Evolutionary conservation across 306 rosid species (phyloP), one percentile per base, ranked within the genome.

Genomic region (Alnus glutinosa): DNA sequence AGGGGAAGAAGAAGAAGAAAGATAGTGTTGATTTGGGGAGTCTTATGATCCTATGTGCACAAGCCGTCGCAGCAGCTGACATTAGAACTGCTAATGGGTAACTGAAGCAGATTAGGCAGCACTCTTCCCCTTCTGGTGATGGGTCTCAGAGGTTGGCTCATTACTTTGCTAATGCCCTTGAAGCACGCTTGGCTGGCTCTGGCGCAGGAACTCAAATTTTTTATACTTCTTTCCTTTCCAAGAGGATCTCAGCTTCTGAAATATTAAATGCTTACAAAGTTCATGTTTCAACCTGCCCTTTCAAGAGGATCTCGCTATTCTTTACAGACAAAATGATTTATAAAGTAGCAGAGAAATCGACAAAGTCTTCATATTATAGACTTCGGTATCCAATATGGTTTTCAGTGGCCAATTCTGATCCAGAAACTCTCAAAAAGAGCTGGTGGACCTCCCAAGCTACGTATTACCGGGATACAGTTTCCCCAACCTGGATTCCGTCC

Each of bases 401-500:
- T 79, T 69, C 93, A 91, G 23, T 91, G 97, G 97, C 94, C 98
- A 0, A 84, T 85, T 84, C 90, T 93, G 2, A 83, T 93, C 59
- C 82, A 86, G 5, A 18, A 0, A 7, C 92, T 93, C 42, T 82
- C 97, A 9, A 13, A 50, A 37, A 83, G 92, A 66, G 77, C 69
- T 1, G 88, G 83, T 1, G 95, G 93, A 18, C 87, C 59, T 85
- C 83, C 18, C 36, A 83, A 78, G 83, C 81, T 86, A 59, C 85
- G 87, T 6, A 83, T 86, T 69, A 93, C 98, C 0, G 98, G 95
- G 74, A 91, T 93, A 67, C 97, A 93, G 70, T 62, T 86, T 82
- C 98, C 98, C 15, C 92, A 90, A 69, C 80, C 85, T 2, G 97
- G 98, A 32, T 93, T 93, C 78, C 90, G 95, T 23, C 98, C 95